Base-by-base conservation (phyloP, 2,329 filamentous ascomycete species). In the Mycosphaerella sp. region DNA sequence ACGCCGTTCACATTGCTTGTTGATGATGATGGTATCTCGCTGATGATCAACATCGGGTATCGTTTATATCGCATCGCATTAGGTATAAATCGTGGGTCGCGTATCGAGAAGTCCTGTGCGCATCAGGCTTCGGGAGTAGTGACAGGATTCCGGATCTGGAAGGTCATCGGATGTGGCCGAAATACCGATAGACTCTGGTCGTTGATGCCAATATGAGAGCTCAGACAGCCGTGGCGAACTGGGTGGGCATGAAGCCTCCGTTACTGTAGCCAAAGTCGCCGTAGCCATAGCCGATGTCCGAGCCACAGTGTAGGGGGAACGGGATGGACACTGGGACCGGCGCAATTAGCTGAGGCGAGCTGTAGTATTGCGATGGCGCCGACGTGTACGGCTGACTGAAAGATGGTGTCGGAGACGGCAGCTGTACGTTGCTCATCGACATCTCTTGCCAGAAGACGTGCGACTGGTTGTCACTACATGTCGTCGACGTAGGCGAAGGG, bases 251-350 rank as follows among this genome's bases (percentile, higher is more conserved):
- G 69, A 90, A 94, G 70, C 91, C 87, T 66, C 87, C 86, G 68
- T 86, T 89, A 62, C 86, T 88, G 87, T 89, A 95, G 62, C 86
- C 87, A 68, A 94, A 94, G 59, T 83, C 79, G 61, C 81, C 79
- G 74, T 86, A 89, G 54, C 83, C 85, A 60, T 71, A 66, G 55
- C 68, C 62, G 53, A 67, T 60, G 66, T 84, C 85, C 52, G 89
- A 81, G 63, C 89, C 88, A 71, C 91, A 97, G 63, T 81, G 77
- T 68, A 88, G 88, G 55, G 86, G 83, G 62, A 95, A 76, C 80
- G 90, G 87, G 73, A 88, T 95, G 39, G 90, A 89, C 48, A 96
- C 77, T 43, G 89, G 86, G 41, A 95, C 78, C 44, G 87, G 81
- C 17, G 87, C 81, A 39, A 83, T 80, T 53, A 85, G 82, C 64